Conservation (phyloP, 192 early-diverging fungal species). For the Kappamyces sp. region DNA sequence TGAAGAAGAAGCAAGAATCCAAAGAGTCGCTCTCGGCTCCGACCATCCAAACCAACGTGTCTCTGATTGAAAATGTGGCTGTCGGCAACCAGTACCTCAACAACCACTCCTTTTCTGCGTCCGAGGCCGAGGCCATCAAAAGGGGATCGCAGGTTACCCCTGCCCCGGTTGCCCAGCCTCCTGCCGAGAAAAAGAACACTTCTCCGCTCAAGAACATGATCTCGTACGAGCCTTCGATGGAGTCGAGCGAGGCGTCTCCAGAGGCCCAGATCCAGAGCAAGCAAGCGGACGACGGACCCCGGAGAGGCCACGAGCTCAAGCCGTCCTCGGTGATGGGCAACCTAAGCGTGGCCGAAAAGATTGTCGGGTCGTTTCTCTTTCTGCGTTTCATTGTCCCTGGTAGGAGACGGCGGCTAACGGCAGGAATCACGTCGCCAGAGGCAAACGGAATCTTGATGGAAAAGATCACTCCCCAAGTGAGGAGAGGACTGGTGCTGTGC, state of each 20-base stretch:
- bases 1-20: too few species aligned
- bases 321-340: constrained; percentile 31
- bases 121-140: too few species aligned
- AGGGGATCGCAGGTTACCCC: too few species aligned
- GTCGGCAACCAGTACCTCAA: too few species aligned
- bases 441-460: constrained; percentile 41
- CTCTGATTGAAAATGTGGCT: too few species aligned
- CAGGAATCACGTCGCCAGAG: constrained; percentile 52
- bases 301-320: constrained; percentile 26
- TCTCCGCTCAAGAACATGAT: too few species aligned
- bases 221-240: constrained; percentile 8
- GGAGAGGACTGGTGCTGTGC: constrained; percentile 49
- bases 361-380: constrained; percentile 63
- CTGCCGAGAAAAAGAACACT: too few species aligned
- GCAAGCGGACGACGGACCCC: constrained; percentile 30
- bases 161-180: too few species aligned
- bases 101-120: too few species aligned
- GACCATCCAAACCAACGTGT: too few species aligned
- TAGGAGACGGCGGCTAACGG: too few species aligned
- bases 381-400: constrained; percentile 53
- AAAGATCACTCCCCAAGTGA: constrained; percentile 23
- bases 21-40: too few species aligned
- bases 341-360: constrained; percentile 56
- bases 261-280: constrained; percentile 24
- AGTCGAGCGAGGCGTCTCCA: constrained; percentile 18